Evolutionary conservation across 2,329 filamentous ascomycete species (phyloP).

Genomic region (Fusarium phyllophilum): DNA sequence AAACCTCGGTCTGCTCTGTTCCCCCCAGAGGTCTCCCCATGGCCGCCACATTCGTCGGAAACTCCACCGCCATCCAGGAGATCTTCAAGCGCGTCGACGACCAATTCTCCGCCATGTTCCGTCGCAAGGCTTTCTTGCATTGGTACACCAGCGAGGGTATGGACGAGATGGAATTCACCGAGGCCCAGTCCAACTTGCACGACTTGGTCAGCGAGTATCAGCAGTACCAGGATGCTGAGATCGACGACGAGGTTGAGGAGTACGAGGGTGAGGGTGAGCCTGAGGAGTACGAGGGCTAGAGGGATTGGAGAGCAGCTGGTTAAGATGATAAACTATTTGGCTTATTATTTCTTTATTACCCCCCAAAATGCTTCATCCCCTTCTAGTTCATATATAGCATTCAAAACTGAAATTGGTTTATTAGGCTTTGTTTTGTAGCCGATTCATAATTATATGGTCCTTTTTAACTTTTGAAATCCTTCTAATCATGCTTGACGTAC

Average conservation of each 20-base stretch:
- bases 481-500: slow-evolving; percentile 19
- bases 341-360: slow-evolving; percentile 13
- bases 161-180: slow-evolving; percentile 99
- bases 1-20: slow-evolving; percentile 98
- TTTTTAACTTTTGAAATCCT: neutral
- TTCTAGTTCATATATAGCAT: slow-evolving; percentile 22
- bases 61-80: slow-evolving; percentile 99
- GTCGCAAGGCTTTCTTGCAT: slow-evolving; percentile 99
- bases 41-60: slow-evolving; percentile 98
- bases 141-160: slow-evolving; percentile 99
- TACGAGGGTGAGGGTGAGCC: slow-evolving; percentile 47
- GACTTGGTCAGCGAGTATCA: slow-evolving; percentile 99
- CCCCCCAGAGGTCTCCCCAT: slow-evolving; percentile 97
- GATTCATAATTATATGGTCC: slow-evolving; percentile 10
- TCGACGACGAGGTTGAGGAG: slow-evolving; percentile 96
- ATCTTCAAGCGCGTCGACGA: slow-evolving; percentile 99
- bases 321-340: slow-evolving; percentile 16
- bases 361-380: slow-evolving; percentile 18
- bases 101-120: slow-evolving; percentile 99
- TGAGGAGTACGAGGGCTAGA: slow-evolving; percentile 26
- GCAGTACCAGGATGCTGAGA: slow-evolving; percentile 98
- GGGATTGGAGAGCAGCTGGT: slow-evolving; percentile 1
- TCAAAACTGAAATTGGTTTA: slow-evolving; percentile 33
- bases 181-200: slow-evolving; percentile 99
- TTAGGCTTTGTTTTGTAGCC: slow-evolving; percentile 9